Conservation (phyloP, 805 yeast species). For the Cephaloascus fragrans region DNA sequence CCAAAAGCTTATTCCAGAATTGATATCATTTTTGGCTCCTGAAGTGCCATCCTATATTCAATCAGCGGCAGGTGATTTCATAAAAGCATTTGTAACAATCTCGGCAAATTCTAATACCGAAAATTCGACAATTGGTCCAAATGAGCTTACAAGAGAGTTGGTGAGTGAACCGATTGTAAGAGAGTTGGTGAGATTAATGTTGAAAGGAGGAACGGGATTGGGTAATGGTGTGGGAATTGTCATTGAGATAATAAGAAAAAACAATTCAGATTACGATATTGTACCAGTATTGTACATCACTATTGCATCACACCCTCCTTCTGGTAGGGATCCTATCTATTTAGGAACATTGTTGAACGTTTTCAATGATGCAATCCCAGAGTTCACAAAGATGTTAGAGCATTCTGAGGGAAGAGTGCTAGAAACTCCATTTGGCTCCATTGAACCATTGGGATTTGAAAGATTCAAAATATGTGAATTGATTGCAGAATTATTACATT, state of each 20-base stretch:
- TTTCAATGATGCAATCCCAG: slow-evolving; percentile 25
- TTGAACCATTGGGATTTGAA: slow-evolving; percentile 31
- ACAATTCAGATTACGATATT: slow-evolving; percentile 35
- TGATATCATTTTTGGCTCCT: slow-evolving; percentile 23
- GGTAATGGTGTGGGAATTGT: slow-evolving; percentile 40
- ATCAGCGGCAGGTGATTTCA: slow-evolving; percentile 32
- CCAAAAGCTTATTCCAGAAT: slow-evolving; percentile 24
- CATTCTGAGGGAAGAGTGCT: slow-evolving; percentile 2
- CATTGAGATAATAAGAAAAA: slow-evolving; percentile 34
- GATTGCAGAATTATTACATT: slow-evolving; percentile 35
- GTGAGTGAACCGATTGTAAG: slow-evolving; percentile 27
- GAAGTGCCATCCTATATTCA: slow-evolving; percentile 9
- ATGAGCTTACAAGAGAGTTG: slow-evolving; percentile 33
- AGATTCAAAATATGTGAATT: slow-evolving; percentile 36
- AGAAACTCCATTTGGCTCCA: neutral
- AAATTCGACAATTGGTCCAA: slow-evolving; percentile 35
- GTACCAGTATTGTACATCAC: slow-evolving; percentile 34
- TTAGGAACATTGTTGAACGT: slow-evolving; percentile 31
- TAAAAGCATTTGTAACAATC: slow-evolving; percentile 34
- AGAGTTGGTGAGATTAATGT: slow-evolving; percentile 26
- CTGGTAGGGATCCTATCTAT: slow-evolving; percentile 37
- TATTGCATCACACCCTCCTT: slow-evolving; percentile 35
- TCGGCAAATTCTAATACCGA: slow-evolving; percentile 35
- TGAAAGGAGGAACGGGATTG: slow-evolving; percentile 34
- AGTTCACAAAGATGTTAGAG: slow-evolving; percentile 25